Percentiles rank a stretch among this genome's conserved stretches.
Conservation (phyloP, 495 filamentous ascomycete genomes). For the Lichina pygmaea region DNA sequence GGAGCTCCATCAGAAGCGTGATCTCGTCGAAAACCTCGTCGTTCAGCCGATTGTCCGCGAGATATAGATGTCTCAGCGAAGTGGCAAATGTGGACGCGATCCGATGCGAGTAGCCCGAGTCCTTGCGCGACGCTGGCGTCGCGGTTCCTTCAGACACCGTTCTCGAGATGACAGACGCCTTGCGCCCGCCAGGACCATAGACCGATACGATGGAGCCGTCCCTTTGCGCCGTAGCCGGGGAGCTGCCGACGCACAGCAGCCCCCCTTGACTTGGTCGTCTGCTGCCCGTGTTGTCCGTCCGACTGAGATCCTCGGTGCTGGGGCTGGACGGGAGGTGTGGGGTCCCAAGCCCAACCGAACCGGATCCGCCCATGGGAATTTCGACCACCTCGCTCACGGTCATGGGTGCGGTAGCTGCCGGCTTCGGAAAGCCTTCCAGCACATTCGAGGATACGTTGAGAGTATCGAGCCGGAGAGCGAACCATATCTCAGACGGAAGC, state of each 20-base stretch:
- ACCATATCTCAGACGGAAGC: constrained; percentile 81
- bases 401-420: constrained; percentile 31
- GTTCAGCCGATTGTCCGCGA: constrained; percentile 81
- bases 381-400: constrained; percentile 19
- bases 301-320: constrained; percentile 50
- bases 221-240: constrained; percentile 34
- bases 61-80: constrained; percentile 54
- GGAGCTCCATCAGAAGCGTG: constrained; percentile 53
- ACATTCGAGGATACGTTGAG: constrained; percentile 92
- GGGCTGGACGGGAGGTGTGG: constrained; percentile 23
- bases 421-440: constrained; percentile 70
- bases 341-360: neutral
- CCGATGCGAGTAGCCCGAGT: constrained; percentile 54
- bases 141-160: constrained; percentile 25
- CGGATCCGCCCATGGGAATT: neutral
- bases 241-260: constrained; percentile 43
- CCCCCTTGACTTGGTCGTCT: constrained; percentile 68
- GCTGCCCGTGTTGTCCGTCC: constrained; percentile 30
- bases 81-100: constrained; percentile 61
- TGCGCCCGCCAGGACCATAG: constrained; percentile 46
- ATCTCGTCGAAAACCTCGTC: constrained; percentile 90
- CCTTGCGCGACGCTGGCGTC: constrained; percentile 47
- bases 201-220: constrained; percentile 64
- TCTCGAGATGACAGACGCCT: constrained; percentile 57
- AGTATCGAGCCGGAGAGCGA: constrained; percentile 61